Percentiles rank a stretch among this genome's conserved stretches.
These are phyloP conservation scores for Didymella lethalis DNA, from an alignment of 2,329 filamentous ascomycete species.

Conservation along the genomic window DNA sequence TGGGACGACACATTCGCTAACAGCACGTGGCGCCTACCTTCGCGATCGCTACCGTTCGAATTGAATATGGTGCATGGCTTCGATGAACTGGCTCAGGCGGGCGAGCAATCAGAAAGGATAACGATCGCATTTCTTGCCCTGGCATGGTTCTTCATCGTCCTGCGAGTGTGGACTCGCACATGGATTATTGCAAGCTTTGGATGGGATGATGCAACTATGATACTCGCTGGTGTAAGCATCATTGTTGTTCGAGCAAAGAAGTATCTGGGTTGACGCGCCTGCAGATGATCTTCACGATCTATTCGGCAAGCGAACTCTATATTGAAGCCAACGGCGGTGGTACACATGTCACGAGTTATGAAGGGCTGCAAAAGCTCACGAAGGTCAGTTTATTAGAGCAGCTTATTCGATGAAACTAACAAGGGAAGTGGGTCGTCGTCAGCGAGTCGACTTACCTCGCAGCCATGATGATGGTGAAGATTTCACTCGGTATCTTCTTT, in stretches of 20 bases:
- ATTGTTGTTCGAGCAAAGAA: not conserved
- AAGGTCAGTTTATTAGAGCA: slow-evolving; percentile 33
- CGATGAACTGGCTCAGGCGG: slow-evolving; percentile 28
- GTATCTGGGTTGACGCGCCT: slow-evolving; percentile 9
- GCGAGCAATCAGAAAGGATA: slow-evolving; percentile 34
- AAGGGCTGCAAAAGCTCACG: slow-evolving; percentile 36
- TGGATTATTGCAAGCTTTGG: slow-evolving; percentile 52
- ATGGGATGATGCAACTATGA: slow-evolving; percentile 55
- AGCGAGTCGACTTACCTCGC: slow-evolving; percentile 52
- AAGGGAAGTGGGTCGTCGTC: slow-evolving; percentile 44
- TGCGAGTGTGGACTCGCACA: slow-evolving; percentile 53
- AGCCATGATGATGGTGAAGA: slow-evolving; percentile 54
- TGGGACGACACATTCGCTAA: slow-evolving; percentile 11
- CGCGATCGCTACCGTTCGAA: not conserved
- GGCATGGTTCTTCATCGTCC: slow-evolving; percentile 50
- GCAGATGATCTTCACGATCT: slow-evolving; percentile 48
- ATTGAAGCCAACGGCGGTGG: slow-evolving; percentile 45
- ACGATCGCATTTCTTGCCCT: slow-evolving; percentile 48
- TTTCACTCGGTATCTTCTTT: slow-evolving; percentile 57
- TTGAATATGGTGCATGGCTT: slow-evolving; percentile 35
- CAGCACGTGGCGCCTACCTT: slow-evolving; percentile 12
- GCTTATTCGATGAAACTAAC: slow-evolving; percentile 8
- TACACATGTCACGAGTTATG: slow-evolving; percentile 38
- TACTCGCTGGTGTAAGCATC: slow-evolving; percentile 47
- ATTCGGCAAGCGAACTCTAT: slow-evolving; percentile 39